Evolutionary conservation across 2,329 filamentous ascomycete genomes (phyloP), one percentile per base, ranked within the genome.

Genomic region (Xylariaceae sp.): DNA sequence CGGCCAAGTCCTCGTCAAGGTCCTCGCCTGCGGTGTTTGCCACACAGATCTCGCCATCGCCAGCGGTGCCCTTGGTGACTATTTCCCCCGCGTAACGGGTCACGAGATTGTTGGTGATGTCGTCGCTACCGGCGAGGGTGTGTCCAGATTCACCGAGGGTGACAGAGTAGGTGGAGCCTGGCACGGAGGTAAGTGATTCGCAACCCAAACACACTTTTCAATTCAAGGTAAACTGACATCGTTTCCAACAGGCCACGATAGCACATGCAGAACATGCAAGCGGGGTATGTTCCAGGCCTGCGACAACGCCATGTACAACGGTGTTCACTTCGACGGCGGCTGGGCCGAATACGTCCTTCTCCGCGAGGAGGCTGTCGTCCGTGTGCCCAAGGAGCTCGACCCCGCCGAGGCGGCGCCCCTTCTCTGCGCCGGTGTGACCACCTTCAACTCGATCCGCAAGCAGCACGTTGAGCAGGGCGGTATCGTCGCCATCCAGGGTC

Each of bases 41-140:
- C 79, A 80, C 66, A 82, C 80, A 0, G 84, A 87, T 64, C 51
- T 64, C 3, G 67, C 60, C 15, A 65, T 67, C 2, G 69, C 71
- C 55, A 56, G 69, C 35, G 70, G 73, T 39, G 72, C 76, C 0
- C 72, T 78, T 55, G 62, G 71, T 1, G 76, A 76, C 13, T 65
- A 70, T 1, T 74, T 82, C 39, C 65, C 67, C 0, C 37, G 63
- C 72, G 77, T 37, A 72, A 81, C 83, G 1, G 85, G 85, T 7
- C 84, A 88, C 67, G 85, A 88, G 68, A 74, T 84, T 37, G 82
- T 88, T 61, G 85, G 85, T 5, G 76, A 75, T 2, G 76, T 88
- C 2, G 83, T 78, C 11, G 80, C 79, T 1, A 71, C 86, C 1
- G 80, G 80, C 2, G 73, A 78, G 0, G 72, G 72, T 2, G 82